These are phyloP conservation scores for Saturnispora galanensis DNA, from an alignment of 805 yeast genomes.

Conservation along the genomic window DNA sequence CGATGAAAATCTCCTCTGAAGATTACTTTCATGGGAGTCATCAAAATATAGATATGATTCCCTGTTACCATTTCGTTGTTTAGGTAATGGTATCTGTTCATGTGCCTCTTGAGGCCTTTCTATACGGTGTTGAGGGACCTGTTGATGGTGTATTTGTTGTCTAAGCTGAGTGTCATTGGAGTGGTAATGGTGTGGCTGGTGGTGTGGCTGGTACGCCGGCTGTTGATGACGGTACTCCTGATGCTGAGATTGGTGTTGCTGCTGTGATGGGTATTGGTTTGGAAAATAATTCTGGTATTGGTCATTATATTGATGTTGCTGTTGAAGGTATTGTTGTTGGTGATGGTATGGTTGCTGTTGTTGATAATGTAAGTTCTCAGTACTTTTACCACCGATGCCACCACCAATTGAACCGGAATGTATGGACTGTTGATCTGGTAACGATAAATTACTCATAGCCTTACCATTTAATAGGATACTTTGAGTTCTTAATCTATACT, in stretches of 20 bases:
- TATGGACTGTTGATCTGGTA: conserved; percentile 9
- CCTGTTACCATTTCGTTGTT: conserved; percentile 3
- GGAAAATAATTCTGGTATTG: conserved; percentile 2
- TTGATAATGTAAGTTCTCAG: neutral
- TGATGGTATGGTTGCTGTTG: conserved; percentile 2
- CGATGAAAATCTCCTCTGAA: conserved; percentile 9
- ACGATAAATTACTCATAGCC: conserved; percentile 7
- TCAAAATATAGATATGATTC: conserved; percentile 4
- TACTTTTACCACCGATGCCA: neutral
- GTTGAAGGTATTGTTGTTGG: conserved; percentile 2
- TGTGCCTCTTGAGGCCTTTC: too few relatives aligned
- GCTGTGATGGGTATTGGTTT: conserved; percentile 8
- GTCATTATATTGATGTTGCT: neutral
- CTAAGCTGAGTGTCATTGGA: conserved; percentile 2
- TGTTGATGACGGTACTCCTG: conserved; percentile 2
- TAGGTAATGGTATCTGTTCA: conserved; percentile 6
- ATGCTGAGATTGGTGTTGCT: conserved; percentile 7
- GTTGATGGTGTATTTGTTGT: conserved; percentile 9
- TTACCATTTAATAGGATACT: conserved; percentile 9
- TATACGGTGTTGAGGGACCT: too few relatives aligned
- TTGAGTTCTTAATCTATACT: conserved; percentile 20
- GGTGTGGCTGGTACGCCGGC: conserved; percentile 3
- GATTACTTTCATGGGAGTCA: neutral
- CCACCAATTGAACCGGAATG: conserved; percentile 6
- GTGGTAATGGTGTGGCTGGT: conserved; percentile 4